These are phyloP conservation scores for Russula emetica DNA, from an alignment of 768 basidiomycete species.

Conservation along the genomic window DNA sequence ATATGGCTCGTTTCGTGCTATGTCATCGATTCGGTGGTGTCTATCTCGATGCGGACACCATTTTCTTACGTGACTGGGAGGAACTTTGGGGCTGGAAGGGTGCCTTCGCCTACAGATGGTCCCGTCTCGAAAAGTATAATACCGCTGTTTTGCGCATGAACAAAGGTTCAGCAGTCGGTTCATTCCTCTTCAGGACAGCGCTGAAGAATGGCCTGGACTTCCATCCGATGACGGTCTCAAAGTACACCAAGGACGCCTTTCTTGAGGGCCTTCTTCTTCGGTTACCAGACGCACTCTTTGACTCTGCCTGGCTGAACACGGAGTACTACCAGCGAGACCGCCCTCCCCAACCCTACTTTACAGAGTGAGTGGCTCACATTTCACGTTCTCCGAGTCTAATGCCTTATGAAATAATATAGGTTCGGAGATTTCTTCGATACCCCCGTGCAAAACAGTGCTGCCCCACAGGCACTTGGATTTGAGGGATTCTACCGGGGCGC, in stretches of 20 bases:
- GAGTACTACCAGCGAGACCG: conserved; percentile 88
- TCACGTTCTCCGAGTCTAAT: not conserved
- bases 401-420: conserved; percentile 39
- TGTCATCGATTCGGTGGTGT: conserved; percentile 95
- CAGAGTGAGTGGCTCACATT: conserved; percentile 49
- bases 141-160: conserved; percentile 94
- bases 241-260: conserved; percentile 85
- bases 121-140: conserved; percentile 87
- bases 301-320: conserved; percentile 94
- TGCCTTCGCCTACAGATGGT: conserved; percentile 97
- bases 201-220: conserved; percentile 93
- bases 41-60: conserved; percentile 95
- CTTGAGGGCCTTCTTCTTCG: conserved; percentile 79
- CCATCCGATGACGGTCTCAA: conserved; percentile 92
- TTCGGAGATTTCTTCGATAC: conserved; percentile 89
- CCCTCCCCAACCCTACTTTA: conserved; percentile 93
- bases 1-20: conserved; percentile 97
- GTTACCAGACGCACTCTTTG: conserved; percentile 92
- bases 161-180: conserved; percentile 86
- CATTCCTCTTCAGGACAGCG: conserved; percentile 91
- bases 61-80: conserved; percentile 96
- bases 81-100: conserved; percentile 97
- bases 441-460: conserved; percentile 65
- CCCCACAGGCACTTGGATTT: conserved; percentile 84
- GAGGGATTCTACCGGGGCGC: conserved; percentile 96